Conservation (phyloP, 2,329 filamentous ascomycete genomes). For the Didymella glomerata region DNA sequence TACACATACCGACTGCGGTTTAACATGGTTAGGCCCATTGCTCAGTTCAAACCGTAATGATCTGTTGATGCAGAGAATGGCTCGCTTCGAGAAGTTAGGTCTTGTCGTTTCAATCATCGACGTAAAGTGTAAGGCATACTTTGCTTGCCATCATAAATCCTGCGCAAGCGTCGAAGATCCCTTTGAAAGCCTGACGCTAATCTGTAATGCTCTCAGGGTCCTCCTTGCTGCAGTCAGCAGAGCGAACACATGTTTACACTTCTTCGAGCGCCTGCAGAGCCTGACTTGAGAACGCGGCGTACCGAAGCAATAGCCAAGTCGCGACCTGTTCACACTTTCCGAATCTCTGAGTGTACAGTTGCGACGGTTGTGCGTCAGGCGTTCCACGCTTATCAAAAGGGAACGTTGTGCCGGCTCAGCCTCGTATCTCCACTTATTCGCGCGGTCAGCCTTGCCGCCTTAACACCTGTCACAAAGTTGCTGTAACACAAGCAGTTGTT, state of each 20-base stretch:
- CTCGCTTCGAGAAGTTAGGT: neutral
- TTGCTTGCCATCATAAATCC: neutral
- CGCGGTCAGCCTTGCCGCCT: conserved; percentile 15
- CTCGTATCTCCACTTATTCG: conserved; percentile 11
- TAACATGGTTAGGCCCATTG: neutral
- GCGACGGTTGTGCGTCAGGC: conserved; percentile 1
- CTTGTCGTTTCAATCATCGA: neutral
- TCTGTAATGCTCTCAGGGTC: neutral
- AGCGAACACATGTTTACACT: neutral
- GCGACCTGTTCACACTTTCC: neutral
- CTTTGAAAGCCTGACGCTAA: neutral
- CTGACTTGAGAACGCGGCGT: neutral
- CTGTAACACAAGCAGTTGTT: conserved; percentile 1
- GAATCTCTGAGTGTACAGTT: neutral
- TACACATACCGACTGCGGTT: neutral
- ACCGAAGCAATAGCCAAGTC: neutral
- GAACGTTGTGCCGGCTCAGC: conserved; percentile 6
- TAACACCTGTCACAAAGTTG: neutral
- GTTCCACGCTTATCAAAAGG: conserved; percentile 3
- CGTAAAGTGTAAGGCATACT: neutral
- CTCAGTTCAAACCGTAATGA: neutral
- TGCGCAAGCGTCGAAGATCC: neutral
- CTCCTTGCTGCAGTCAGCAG: neutral
- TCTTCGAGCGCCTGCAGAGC: neutral
- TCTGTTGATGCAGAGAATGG: neutral